Conservation (phyloP, 148 eudicot species). For the Rhododendron williamsianum region DNA sequence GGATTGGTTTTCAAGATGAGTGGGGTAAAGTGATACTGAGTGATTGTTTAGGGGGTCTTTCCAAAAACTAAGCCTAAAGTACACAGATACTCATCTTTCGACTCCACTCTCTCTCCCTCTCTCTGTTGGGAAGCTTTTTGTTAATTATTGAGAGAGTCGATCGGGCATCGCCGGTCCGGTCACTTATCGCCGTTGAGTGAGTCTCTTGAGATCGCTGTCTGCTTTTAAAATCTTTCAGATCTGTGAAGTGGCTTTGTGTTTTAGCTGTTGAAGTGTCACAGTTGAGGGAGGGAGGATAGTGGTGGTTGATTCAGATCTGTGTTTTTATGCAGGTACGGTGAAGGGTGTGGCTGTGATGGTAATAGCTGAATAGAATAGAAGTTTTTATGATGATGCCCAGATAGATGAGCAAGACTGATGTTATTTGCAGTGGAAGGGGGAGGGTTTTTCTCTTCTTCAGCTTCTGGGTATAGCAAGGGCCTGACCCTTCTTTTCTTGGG, state of each 20-base stretch:
- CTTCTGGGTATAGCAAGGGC: slow-evolving; percentile 91
- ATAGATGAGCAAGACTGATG: slow-evolving; percentile 86
- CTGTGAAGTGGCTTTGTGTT: slow-evolving; percentile 14
- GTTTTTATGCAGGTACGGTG: slow-evolving; percentile 15
- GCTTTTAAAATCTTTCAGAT: slow-evolving; percentile 15
- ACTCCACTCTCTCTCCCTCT: background rate
- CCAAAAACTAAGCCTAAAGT: background rate
- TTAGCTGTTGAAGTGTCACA: background rate
- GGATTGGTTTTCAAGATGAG: background rate
- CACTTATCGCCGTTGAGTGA: slow-evolving; percentile 14
- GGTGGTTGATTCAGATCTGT: background rate
- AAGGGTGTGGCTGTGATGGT: slow-evolving; percentile 17
- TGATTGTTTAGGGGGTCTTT: background rate
- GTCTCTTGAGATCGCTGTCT: slow-evolving; percentile 26
- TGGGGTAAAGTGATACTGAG: background rate
- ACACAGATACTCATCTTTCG: no score
- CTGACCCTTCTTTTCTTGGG: slow-evolving; percentile 86
- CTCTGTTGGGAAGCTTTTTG: background rate
- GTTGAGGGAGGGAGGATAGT: background rate
- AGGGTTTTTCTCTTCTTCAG: slow-evolving; percentile 95
- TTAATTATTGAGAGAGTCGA: background rate
- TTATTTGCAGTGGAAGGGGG: slow-evolving; percentile 99
- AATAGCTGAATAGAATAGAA: slow-evolving; percentile 7
- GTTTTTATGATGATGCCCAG: slow-evolving; percentile 37
- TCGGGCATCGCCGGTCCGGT: slow-evolving; percentile 12